Evolutionary conservation across 768 basidiomycete genomes (phyloP).

Genomic region (Collybia nuda): DNA sequence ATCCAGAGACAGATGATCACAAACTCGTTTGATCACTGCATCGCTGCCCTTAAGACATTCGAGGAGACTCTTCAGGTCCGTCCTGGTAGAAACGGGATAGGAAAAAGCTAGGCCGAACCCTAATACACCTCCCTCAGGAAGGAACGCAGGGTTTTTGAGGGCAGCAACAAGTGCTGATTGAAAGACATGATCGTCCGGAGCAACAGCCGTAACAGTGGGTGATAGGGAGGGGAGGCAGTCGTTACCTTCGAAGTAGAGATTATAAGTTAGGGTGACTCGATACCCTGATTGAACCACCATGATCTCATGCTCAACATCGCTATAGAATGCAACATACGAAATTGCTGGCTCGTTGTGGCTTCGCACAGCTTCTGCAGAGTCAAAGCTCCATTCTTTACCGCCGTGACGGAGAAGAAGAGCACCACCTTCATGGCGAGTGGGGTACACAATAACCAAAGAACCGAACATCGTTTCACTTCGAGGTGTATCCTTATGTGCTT

Average conservation of each 20-base stretch:
- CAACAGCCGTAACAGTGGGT: background rate
- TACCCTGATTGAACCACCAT: conserved; percentile 37
- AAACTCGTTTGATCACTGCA: background rate
- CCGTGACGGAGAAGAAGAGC: conserved; percentile 25
- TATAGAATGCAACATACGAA: conserved; percentile 29
- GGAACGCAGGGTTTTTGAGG: background rate
- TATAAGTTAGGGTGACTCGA: conserved; percentile 46
- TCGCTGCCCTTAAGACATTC: background rate
- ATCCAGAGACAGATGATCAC: background rate
- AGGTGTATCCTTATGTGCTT: conserved; percentile 45
- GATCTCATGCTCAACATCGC: conserved; percentile 47
- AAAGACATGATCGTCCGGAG: background rate
- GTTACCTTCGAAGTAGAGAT: conserved; percentile 31
- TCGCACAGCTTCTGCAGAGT: conserved; percentile 22
- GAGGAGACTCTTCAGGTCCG: background rate
- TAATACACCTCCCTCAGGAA: conserved; percentile 1
- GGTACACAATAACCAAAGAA: conserved; percentile 45
- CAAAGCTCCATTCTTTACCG: conserved; percentile 29
- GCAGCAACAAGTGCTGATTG: no score
- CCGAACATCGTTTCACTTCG: conserved; percentile 43
- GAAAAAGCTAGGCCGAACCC: background rate
- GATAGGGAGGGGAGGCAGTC: no score
- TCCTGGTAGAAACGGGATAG: background rate
- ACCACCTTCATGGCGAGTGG: conserved; percentile 38
- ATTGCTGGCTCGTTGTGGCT: background rate